Percentiles rank a stretch among this genome's conserved stretches.
Conservation (phyloP, 768 basidiomycete species). For the Leucocoprinus birnbaumii region DNA sequence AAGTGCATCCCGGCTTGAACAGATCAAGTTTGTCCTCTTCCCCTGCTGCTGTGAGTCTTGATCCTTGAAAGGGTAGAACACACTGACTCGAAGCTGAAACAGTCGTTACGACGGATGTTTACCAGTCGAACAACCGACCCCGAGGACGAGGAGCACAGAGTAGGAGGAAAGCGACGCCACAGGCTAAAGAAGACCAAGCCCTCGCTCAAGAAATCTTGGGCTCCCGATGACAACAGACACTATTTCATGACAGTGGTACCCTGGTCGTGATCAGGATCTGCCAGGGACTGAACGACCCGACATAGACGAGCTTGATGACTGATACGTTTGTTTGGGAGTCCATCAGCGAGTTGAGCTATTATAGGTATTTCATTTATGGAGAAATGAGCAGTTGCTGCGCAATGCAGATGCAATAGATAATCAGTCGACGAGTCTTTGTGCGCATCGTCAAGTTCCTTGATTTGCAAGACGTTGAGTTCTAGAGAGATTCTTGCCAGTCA, state of each 20-base stretch:
- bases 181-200: conserved; percentile 8
- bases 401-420: background rate
- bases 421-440: too few species aligned
- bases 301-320: too few species aligned
- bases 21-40: background rate
- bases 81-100: background rate
- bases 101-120: background rate
- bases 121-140: background rate
- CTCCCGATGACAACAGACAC: background rate
- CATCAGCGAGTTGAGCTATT: background rate
- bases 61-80: too few species aligned
- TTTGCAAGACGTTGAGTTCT: too few species aligned
- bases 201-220: background rate
- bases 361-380: background rate
- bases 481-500: too few species aligned
- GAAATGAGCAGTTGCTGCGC: background rate
- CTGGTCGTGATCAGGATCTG: background rate
- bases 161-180: background rate
- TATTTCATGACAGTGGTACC: background rate
- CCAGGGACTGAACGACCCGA: too few species aligned
- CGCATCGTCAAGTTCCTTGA: too few species aligned
- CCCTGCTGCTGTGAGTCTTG: background rate
- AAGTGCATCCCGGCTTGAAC: background rate
- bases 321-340: too few species aligned
- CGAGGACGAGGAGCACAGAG: background rate